A percentile compares a stretch with the other conserved stretches of the same genome.
These are phyloP conservation scores for Suillus luteus DNA, from an alignment of 768 basidiomycete species.

Conservation along the genomic window DNA sequence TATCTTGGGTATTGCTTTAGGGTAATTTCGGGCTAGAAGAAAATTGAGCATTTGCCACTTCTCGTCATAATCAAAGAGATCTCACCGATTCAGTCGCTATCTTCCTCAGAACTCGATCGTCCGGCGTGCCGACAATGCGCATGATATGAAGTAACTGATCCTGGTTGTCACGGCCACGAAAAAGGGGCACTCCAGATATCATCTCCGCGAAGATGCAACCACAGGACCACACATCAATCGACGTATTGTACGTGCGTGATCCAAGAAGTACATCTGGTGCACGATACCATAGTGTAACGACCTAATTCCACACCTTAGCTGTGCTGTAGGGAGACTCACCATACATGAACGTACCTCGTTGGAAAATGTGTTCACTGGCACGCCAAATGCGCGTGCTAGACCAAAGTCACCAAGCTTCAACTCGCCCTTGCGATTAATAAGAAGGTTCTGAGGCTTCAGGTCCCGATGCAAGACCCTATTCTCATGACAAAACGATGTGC, in stretches of 20 bases:
- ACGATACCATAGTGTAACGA: constrained; percentile 98
- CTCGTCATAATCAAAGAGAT: background rate
- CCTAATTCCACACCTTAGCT: constrained; percentile 46
- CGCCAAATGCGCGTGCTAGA: constrained; percentile 94
- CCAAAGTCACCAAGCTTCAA: constrained; percentile 98
- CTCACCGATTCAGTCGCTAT: constrained; percentile 88
- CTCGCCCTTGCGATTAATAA: constrained; percentile 97
- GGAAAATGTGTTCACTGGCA: constrained; percentile 98
- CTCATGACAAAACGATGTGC: constrained; percentile 98
- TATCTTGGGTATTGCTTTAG: constrained; percentile 87
- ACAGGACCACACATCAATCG: constrained; percentile 98
- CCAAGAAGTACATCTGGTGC: constrained; percentile 97
- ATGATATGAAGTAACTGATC: constrained; percentile 98
- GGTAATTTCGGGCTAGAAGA: constrained; percentile 72
- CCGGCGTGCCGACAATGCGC: constrained; percentile 94
- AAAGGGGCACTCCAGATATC: constrained; percentile 96
- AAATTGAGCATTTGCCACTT: constrained; percentile 15
- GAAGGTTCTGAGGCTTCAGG: constrained; percentile 96
- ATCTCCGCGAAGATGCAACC: constrained; percentile 99
- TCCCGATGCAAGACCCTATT: constrained; percentile 98
- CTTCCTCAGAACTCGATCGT: constrained; percentile 83
- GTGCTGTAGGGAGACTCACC: background rate
- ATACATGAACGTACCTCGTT: constrained; percentile 67
- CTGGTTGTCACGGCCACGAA: constrained; percentile 95
- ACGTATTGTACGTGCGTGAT: constrained; percentile 95